phyloP scores from a whole-genome alignment of 345 rosid species.

The Camelina laxa region DNA sequence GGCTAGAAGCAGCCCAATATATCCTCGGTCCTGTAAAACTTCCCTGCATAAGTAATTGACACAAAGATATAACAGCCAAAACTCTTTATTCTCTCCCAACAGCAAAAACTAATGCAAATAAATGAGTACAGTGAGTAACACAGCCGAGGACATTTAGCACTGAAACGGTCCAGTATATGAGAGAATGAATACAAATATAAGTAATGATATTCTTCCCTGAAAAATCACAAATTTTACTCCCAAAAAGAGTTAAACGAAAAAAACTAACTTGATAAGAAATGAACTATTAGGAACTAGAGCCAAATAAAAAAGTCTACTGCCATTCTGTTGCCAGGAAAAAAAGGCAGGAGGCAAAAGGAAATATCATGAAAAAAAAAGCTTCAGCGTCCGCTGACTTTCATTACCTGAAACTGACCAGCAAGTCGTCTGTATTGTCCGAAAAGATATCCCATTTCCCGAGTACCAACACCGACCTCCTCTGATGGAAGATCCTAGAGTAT shows the following conservation, averaged over 20 bases:
- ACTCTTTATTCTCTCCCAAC: slow-evolving; percentile 34
- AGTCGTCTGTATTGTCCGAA: slow-evolving; percentile 95
- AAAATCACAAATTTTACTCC: not conserved
- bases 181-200: slow-evolving; percentile 13
- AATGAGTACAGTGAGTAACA: not conserved
- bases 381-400: slow-evolving; percentile 27
- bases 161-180: not conserved
- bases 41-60: slow-evolving; percentile 88
- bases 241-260: not conserved
- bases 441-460: slow-evolving; percentile 98
- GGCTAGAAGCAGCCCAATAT: slow-evolving; percentile 99
- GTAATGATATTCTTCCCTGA: not conserved
- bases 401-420: slow-evolving; percentile 98
- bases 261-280: not conserved
- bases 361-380: not conserved
- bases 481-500: slow-evolving; percentile 84
- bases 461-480: slow-evolving; percentile 99
- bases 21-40: slow-evolving; percentile 97
- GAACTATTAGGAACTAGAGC: not conserved
- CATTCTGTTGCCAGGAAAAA: not conserved
- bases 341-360: slow-evolving; percentile 1
- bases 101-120: slow-evolving; percentile 21
- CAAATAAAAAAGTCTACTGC: not conserved
- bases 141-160: not conserved
- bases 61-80: slow-evolving; percentile 51